Conservation (phyloP, 225 moss, liverwort and hornwort genomes). For the Thuidium tamariscinum region DNA sequence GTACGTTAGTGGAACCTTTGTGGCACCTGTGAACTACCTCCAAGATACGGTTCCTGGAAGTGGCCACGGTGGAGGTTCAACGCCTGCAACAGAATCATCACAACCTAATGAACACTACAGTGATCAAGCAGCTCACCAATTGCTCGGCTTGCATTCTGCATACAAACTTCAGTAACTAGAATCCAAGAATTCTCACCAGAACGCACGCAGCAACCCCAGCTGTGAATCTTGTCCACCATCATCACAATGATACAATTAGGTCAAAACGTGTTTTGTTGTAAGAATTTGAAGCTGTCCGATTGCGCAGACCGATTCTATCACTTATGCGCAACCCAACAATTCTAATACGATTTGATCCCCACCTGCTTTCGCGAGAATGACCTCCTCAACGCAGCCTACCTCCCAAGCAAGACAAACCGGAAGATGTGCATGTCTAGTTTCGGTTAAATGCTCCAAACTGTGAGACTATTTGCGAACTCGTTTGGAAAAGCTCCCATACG, state of each 20-base stretch:
- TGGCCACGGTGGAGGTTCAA: no score
- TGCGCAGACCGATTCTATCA: not conserved
- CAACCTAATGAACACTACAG: not conserved
- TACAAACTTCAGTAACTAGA: not conserved
- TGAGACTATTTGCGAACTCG: not conserved
- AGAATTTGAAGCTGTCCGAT: not conserved
- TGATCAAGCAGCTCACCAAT: not conserved
- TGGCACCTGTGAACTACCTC: no score
- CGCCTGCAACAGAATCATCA: no score
- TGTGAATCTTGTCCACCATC: not conserved
- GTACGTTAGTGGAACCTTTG: no score
- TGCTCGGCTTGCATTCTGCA: not conserved
- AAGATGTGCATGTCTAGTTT: not conserved
- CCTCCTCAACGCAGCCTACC: not conserved
- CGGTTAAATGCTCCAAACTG: not conserved
- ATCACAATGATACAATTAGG: not conserved
- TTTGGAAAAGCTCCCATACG: not conserved
- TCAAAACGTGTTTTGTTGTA: not conserved
- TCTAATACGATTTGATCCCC: not conserved
- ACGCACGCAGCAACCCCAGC: not conserved
- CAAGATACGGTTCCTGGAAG: no score
- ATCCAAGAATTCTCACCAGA: no score
- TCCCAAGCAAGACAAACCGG: not conserved
- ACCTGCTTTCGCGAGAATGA: no score
- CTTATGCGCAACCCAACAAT: not conserved